Base-by-base conservation (phyloP, 1,284 basidiomycete genomes). In the Fistulinella staudtii region DNA sequence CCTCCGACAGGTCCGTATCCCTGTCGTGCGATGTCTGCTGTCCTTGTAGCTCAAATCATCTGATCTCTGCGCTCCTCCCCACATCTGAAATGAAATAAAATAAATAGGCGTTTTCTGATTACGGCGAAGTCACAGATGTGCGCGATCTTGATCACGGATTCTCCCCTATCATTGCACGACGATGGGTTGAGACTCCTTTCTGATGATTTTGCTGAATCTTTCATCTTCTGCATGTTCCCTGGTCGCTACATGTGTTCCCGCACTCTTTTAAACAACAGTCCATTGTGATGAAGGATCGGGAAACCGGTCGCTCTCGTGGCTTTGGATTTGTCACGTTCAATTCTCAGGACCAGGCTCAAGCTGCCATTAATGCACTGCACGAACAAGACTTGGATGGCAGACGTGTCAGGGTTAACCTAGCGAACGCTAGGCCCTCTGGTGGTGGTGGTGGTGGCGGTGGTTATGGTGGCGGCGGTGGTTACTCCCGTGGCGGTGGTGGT, bases 241-340 rank as follows among this genome's bases (percentile, higher is more conserved):
- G 24, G 24, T 13, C 11, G 4, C 13, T 17, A 31, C 30, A 17
- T 17, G n/a, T 17, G 15, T 5, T 15, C 15, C 15, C 14, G 33
- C 33, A 1, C 33, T 21, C n/a, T 21, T n/a, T n/a, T n/a, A n/a
- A 10, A 17, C 13, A 52, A 66, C 54, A 93, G 89, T 86, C 85
- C 58, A 89, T 93, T 69, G 93, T 96, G 72, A 95, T 95, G 93
- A 89, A 89, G 74, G 93, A 96, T 73, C 89, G 93, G 63, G 93
- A 95, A 65, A 95, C 93, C 53, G 89, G 89, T 57, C 90, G 93
- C 63, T 95, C 93, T 55, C 90, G 93, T 65, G 91, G 93, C 64
- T 97, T 97, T 69, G 93, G 93, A 54, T 96, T 96, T 68, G 93
- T 97, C 59, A 93, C 90, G 46, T 91, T 76, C 68, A 62, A 60